Conservation (phyloP, 192 early-diverging fungal genomes). For the Linnemannia elongata region DNA sequence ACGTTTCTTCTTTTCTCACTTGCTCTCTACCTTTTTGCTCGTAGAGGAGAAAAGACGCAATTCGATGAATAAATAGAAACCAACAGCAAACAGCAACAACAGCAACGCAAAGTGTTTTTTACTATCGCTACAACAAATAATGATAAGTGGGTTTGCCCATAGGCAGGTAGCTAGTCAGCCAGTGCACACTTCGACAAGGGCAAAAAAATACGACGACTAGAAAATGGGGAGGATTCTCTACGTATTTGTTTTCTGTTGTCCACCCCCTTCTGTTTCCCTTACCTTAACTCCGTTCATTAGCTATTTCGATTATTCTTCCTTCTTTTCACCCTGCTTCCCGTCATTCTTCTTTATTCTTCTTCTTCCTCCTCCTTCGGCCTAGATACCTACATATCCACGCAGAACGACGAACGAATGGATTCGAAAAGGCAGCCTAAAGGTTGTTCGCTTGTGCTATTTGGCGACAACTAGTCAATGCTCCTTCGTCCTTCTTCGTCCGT, state of each 20-base stretch:
- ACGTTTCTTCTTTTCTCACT: neutral
- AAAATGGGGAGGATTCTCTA: slow-evolving; percentile 1
- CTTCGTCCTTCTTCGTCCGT: too few species aligned
- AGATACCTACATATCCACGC: too few species aligned
- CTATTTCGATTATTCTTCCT: too few species aligned
- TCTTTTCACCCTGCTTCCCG: too few species aligned
- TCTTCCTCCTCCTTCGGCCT: too few species aligned
- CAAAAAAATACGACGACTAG: neutral
- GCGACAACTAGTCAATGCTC: too few species aligned
- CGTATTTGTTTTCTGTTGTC: neutral
- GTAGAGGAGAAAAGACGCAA: neutral
- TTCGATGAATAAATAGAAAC: neutral
- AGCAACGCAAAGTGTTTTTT: neutral
- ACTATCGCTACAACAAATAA: neutral
- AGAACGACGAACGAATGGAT: too few species aligned
- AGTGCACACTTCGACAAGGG: neutral
- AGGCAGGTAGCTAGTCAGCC: too few species aligned
- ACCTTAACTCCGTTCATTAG: too few species aligned
- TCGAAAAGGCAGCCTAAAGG: too few species aligned
- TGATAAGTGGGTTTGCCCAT: neutral
- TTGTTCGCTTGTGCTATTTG: too few species aligned
- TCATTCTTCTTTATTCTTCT: too few species aligned
- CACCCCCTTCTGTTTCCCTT: neutral
- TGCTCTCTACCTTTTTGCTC: neutral
- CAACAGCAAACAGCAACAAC: neutral